phyloP scores from a whole-genome alignment of 2,329 filamentous ascomycete species.

The Onygena corvina region DNA sequence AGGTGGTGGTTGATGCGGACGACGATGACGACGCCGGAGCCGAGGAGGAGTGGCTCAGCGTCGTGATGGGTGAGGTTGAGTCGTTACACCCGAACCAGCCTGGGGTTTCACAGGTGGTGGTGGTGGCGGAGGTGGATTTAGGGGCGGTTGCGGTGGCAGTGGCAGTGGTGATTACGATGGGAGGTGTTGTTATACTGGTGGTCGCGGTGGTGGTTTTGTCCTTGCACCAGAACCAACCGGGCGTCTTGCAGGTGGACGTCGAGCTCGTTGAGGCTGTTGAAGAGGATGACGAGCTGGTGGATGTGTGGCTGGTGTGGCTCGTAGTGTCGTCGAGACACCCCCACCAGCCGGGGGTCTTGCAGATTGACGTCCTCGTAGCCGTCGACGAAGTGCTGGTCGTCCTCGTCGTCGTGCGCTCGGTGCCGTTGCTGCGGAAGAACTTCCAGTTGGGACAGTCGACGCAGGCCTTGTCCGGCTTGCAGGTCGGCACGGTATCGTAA shows the following conservation, averaged over 20 bases:
- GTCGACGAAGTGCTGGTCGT: conserved; percentile 44
- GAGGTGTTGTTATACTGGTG: conserved; percentile 19
- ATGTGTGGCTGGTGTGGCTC: conserved; percentile 23
- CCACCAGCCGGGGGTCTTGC: conserved; percentile 89
- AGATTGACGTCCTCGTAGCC: conserved; percentile 64
- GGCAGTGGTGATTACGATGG: conserved; percentile 15
- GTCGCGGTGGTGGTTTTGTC: conserved; percentile 26
- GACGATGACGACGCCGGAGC: conserved; percentile 17
- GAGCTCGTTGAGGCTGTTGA: conserved; percentile 25
- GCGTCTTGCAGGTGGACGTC: conserved; percentile 31
- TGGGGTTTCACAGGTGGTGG: conserved; percentile 24
- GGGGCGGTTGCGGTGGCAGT: conserved; percentile 21
- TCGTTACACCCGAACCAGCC: conserved; percentile 34
- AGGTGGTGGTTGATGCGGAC: conserved; percentile 21
- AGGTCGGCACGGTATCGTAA: conserved; percentile 70
- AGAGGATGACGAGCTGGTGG: neutral
- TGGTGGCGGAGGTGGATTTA: neutral
- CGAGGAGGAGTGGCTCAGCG: conserved; percentile 15
- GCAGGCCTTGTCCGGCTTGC: conserved; percentile 64
- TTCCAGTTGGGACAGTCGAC: conserved; percentile 90
- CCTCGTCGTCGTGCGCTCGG: conserved; percentile 56
- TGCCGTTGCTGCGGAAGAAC: conserved; percentile 85
- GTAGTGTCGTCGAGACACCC: conserved; percentile 46
- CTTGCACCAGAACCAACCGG: conserved; percentile 36
- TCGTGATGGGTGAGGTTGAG: conserved; percentile 18